These are phyloP conservation scores for Lactuca sativa DNA, from an alignment of 129 eudicot genomes.

Conservation along the genomic window DNA sequence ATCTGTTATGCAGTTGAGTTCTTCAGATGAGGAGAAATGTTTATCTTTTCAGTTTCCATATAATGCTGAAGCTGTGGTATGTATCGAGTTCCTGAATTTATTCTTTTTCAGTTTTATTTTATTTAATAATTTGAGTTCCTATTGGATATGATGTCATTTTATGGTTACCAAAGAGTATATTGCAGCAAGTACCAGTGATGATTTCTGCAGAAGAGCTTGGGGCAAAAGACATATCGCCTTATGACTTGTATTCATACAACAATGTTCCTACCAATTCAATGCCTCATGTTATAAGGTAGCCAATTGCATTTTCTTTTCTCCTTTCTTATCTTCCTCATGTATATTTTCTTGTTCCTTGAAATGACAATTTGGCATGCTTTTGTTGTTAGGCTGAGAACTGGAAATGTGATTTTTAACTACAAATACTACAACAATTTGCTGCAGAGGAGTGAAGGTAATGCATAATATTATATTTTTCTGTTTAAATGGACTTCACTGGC, in stretches of 20 bases:
- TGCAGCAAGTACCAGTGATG: slow-evolving; percentile 68
- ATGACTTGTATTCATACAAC: slow-evolving; percentile 61
- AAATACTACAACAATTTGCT: slow-evolving; percentile 62
- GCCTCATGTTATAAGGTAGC: slow-evolving; percentile 73
- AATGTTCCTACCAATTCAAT: slow-evolving; percentile 51
- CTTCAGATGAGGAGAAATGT: slow-evolving; percentile 43
- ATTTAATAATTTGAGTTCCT: not conserved
- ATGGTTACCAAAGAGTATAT: slow-evolving; percentile 42
- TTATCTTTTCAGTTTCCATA: slow-evolving; percentile 58
- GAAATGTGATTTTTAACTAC: slow-evolving; percentile 88
- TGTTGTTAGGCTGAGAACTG: slow-evolving; percentile 71
- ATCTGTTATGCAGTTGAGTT: slow-evolving; percentile 50
- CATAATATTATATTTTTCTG: not conserved
- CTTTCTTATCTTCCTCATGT: not conserved
- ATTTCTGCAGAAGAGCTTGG: slow-evolving; percentile 75
- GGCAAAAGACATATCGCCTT: slow-evolving; percentile 68
- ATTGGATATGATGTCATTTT: slow-evolving; percentile 13
- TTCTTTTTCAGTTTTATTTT: not conserved
- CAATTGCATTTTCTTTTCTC: slow-evolving; percentile 6
- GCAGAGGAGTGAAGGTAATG: slow-evolving; percentile 87
- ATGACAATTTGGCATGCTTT: slow-evolving; percentile 14
- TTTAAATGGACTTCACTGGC: too few relatives aligned
- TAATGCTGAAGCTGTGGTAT: slow-evolving; percentile 58
- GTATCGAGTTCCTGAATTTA: slow-evolving; percentile 8
- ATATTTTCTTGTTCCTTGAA: not conserved